Evolutionary conservation across 306 rosid genomes (phyloP), one percentile per base, ranked within the genome.

Genomic region (Trifolium pratense): DNA sequence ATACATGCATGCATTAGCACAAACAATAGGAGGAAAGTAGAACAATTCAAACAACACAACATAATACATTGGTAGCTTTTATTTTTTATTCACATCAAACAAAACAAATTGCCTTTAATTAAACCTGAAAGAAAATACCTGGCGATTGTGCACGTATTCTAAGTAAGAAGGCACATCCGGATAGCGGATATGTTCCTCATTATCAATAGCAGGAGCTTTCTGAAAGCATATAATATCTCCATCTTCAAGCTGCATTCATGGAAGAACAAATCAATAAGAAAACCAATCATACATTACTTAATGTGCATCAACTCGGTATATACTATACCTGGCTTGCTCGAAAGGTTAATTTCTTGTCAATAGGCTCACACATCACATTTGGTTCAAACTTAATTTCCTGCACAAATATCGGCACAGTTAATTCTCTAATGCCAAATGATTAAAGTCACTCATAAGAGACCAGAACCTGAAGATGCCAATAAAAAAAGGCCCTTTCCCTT

Each of bases 371-470:
- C 99, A 95, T 91, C 67, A 95, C 93, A 85, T 81, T 81, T 39
- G 99, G 99, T 77, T 95, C 97, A 75, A 90, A 91, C 87, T 95
- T 95, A 55, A 95, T 95, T 86, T 95, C 99, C 98, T 94, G 84
- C 61, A 82, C 58, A 74, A 55, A 4, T 58, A 61, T 26, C 60
- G 62, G 59, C 9, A 72, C 66, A 31, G 69, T 75, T 66, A 70
- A 57, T 74, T 61, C 59, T 55, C 53, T 48, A 62, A 51, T 31
- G 16, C 45, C 53, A 25, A 17, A 29, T 48, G 7, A 51, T 40
- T 59, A 25, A 46, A 59, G 81, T 17, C 62, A 51, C 68, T 26
- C 18, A 9, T 43, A 51, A n/a, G 51, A 43, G 36, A 59, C 26
- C 31, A 40, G 45, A 68, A 55, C 29, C 68, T 21, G 71, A 32